Conservation (phyloP, 2,329 filamentous ascomycete species). For the Diaporthe humulicola region DNA sequence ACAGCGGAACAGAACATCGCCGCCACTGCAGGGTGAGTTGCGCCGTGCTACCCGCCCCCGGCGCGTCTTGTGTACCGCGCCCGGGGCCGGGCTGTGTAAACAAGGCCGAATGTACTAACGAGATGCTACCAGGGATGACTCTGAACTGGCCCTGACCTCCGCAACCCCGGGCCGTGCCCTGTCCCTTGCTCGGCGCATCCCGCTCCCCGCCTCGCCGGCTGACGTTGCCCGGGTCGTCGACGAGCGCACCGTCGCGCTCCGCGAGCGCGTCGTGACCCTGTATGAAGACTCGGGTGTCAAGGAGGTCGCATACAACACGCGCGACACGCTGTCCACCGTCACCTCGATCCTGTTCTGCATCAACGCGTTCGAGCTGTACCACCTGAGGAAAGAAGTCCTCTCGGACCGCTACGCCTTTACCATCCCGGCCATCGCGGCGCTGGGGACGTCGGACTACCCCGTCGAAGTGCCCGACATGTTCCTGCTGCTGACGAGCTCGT, state of each 20-base stretch:
- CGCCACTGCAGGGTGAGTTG: slow-evolving; percentile 57
- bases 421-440: slow-evolving; percentile 70
- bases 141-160: slow-evolving; percentile 59
- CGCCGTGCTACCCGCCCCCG: background rate
- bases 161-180: slow-evolving; percentile 66
- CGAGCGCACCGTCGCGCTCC: slow-evolving; percentile 75
- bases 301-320: slow-evolving; percentile 74
- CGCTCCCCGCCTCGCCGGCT: slow-evolving; percentile 85
- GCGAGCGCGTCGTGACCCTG: slow-evolving; percentile 73
- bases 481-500: slow-evolving; percentile 78
- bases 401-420: slow-evolving; percentile 80
- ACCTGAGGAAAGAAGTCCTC: slow-evolving; percentile 78
- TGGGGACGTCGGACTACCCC: slow-evolving; percentile 70
- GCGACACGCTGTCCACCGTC: slow-evolving; percentile 79
- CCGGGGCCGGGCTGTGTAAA: background rate
- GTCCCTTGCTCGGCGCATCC: slow-evolving; percentile 70
- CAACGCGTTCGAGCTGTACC: slow-evolving; percentile 76
- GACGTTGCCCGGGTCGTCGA: slow-evolving; percentile 84
- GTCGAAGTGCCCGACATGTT: slow-evolving; percentile 86
- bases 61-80: slow-evolving; percentile 32
- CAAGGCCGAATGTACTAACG: slow-evolving; percentile 29
- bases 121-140: slow-evolving; percentile 47
- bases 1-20: slow-evolving; percentile 57
- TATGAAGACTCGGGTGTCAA: slow-evolving; percentile 77
- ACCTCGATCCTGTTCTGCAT: slow-evolving; percentile 78